Conservation (phyloP, 345 rosid species). For the Hypericum perforatum region DNA sequence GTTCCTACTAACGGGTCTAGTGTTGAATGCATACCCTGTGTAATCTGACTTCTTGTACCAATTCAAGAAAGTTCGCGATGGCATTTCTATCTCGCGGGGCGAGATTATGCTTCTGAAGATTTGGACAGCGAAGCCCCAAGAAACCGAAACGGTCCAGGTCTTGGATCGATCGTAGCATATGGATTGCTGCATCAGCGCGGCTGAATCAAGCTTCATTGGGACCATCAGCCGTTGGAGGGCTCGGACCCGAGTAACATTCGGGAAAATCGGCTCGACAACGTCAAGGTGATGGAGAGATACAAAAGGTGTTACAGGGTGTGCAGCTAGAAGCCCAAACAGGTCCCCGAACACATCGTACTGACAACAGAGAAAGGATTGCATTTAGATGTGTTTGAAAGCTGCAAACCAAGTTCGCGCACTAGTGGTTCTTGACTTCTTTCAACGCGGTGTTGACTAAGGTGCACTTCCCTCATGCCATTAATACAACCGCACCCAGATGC, state of each 20-base stretch:
- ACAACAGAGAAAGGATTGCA: too few relatives aligned
- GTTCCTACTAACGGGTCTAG: constrained; percentile 29
- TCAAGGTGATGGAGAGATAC: constrained; percentile 70
- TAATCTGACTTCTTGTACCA: constrained; percentile 40
- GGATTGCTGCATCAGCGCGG: constrained; percentile 57
- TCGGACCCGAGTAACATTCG: constrained; percentile 30
- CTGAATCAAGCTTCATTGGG: constrained; percentile 47
- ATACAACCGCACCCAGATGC: too few relatives aligned
- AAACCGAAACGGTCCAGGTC: constrained; percentile 61
- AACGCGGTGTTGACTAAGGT: too few relatives aligned
- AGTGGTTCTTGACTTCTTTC: too few relatives aligned
- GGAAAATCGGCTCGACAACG: constrained; percentile 54
- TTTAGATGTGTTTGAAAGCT: too few relatives aligned
- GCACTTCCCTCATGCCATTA: too few relatives aligned
- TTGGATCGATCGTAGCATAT: constrained; percentile 47
- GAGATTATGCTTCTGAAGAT: constrained; percentile 37
- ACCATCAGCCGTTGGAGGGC: constrained; percentile 34
- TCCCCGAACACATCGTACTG: constrained; percentile 59
- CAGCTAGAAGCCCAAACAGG: constrained; percentile 51
- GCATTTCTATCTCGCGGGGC: constrained; percentile 42
- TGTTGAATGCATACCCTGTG: constrained; percentile 37
- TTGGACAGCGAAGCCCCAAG: constrained; percentile 78
- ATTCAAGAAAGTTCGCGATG: constrained; percentile 45
- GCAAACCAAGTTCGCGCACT: too few relatives aligned
- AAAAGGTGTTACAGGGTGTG: constrained; percentile 67